Base-by-base conservation (phyloP, 108 stramenopile genomes). In the Conticribra guillardii region DNA sequence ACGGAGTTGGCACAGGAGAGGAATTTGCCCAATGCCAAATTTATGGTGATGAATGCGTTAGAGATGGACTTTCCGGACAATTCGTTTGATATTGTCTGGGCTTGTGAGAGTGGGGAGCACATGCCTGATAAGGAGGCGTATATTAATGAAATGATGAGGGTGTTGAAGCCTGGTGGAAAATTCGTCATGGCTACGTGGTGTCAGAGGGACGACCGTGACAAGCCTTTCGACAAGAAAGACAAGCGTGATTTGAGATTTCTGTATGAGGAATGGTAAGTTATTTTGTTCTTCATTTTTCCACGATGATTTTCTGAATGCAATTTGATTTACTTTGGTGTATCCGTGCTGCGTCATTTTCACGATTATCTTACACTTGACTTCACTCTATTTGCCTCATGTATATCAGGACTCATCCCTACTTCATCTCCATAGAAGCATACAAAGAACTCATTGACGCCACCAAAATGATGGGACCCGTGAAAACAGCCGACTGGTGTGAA, bases 121-220 rank as follows among this genome's bases (percentile, higher is more conserved):
- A 98, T 98, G 97, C 97, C 97, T 7, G 96, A 97, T 84, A 98
- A 98, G 87, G 84, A 92, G 58, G 84, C 85, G 59, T 98, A 97
- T 82, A 95, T 98, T 50, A 83, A 91, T 51, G 92, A 98, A 81
- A 98, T 98, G 97, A 93, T 94, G 88, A 82, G 97, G 50, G 97
- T 98, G 8, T 82, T 98, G 59, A 98, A 98, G 69, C 97, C 97
- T 11, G 97, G 97, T 41, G 97, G 97, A 34, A 93, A 88, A 64
- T 91, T 96, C 31, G 95, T 98, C 63, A 96, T 98, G 82, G 96
- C 96, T 2, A 95, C 94, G 5, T 98, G 98, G 98, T 98, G 95
- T 61, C 95, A 98, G 71, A 76, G 97, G n/a, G 97, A 98, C 73
- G 93, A 96, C 69, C 58, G 89, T 26, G 71, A 73, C 23, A 66